Evolutionary conservation across 306 rosid genomes (phyloP), one percentile per base, ranked within the genome.

Genomic region (Parietaria judaica): DNA sequence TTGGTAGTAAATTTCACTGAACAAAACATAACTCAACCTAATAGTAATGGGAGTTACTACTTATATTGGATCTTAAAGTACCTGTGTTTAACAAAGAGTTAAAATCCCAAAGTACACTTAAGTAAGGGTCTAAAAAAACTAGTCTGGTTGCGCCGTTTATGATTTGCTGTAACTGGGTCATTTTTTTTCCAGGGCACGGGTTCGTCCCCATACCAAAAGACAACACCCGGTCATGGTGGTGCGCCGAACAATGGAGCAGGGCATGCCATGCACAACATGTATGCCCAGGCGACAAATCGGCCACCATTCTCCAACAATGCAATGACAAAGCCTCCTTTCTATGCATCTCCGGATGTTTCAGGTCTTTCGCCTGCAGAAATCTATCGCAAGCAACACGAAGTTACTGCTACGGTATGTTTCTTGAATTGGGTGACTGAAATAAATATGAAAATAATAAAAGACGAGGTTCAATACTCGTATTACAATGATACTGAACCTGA

Each of bases 381-480:
- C 70, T 94, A 94, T 72, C 66, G 94, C 64, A 95, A 81, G 78
- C 85, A 88, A 47, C 94, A 94, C 63, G 99, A 94, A 86, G 94
- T 94, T 71, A 82, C 89, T 59, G 96, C 94, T 63, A 60, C 90
- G 86, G 99, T 92, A 15, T 61, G 95, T 78, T 53, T 56, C 78
- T 66, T 58, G 48, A 4, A 39, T 4, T 39, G 44, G 7, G 7
- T 39, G 7, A 39, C 44, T 39, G 44, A 36, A 55, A 9, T 23
- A 13, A 55, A 34, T 55, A 34, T 36, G 43, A 35, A 23, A 55
- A 35, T 11, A 10, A 55, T 9, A 49, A 14, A 55, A 6, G 4
- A 55, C 2, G 34, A 38, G 41, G 34, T 57, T 57, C 15, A 36
- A 0, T 37, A 8, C 44, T 39, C 44, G 7, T 39, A 39, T 4